Percentiles rank a stretch among this genome's conserved stretches.
These are phyloP conservation scores for Rhodotorula kratochvilovae DNA, from an alignment of 768 basidiomycete genomes.

Conservation along the genomic window DNA sequence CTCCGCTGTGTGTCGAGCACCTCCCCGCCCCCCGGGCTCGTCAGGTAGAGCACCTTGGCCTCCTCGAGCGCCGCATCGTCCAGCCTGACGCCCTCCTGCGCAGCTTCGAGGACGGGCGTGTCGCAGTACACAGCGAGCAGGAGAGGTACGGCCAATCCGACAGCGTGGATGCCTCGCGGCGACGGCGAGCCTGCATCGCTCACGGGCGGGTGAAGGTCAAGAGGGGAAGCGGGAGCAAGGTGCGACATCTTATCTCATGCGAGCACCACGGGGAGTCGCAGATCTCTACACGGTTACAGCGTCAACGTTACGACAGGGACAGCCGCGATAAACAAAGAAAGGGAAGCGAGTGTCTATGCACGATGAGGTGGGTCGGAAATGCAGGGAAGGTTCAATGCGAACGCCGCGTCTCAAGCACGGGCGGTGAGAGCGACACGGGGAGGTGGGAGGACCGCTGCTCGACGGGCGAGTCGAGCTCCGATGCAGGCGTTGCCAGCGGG, in stretches of 20 bases:
- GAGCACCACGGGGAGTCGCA: neutral
- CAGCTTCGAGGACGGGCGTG: neutral
- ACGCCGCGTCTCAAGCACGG: neutral
- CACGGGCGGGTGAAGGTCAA: neutral
- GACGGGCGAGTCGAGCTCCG: neutral
- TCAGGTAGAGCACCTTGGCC: constrained; percentile 20
- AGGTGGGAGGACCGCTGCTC: neutral
- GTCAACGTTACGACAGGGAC: neutral
- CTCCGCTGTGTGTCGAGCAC: neutral
- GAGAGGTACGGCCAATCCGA: constrained; percentile 26
- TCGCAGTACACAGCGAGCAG: constrained; percentile 27
- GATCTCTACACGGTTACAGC: neutral
- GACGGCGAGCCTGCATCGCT: constrained; percentile 6
- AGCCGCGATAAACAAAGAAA: neutral
- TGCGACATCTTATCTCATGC: neutral
- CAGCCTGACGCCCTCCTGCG: neutral
- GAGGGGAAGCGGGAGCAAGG: neutral
- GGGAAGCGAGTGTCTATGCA: neutral
- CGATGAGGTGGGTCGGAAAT: neutral
- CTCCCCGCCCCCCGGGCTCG: neutral
- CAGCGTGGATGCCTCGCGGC: neutral
- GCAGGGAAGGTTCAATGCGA: neutral
- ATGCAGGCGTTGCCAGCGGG: neutral
- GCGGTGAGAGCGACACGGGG: neutral
- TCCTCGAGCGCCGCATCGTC: constrained; percentile 26